These are phyloP conservation scores for Pythium periplocum DNA, from an alignment of 352 stramenopile genomes.

Conservation along the genomic window DNA sequence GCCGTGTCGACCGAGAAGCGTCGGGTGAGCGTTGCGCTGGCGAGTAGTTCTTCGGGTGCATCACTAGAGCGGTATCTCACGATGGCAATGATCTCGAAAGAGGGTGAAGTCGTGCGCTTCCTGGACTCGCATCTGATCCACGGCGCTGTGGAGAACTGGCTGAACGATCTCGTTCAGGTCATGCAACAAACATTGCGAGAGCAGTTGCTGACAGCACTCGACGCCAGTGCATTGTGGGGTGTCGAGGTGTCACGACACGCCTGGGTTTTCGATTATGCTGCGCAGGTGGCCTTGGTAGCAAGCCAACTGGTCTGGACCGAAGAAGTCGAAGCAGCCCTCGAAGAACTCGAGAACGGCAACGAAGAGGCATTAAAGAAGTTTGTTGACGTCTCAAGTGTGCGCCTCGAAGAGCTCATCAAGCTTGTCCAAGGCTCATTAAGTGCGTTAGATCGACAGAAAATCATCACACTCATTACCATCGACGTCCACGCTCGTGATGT, in stretches of 20 bases:
- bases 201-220: constrained; percentile 88
- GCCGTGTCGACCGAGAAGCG: constrained; percentile 1
- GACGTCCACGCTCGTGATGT: constrained; percentile 96
- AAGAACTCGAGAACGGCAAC: constrained; percentile 93
- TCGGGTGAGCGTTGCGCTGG: constrained; percentile 2
- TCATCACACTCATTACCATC: constrained; percentile 97
- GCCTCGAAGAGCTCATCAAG: constrained; percentile 91
- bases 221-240: constrained; percentile 91
- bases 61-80: constrained; percentile 57
- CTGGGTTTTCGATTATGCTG: constrained; percentile 90
- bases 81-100: constrained; percentile 94
- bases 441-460: constrained; percentile 83
- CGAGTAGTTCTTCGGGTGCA: neutral
- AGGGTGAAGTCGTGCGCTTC: constrained; percentile 90
- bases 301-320: constrained; percentile 95
- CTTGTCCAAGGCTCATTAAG: constrained; percentile 86
- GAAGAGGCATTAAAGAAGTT: constrained; percentile 96
- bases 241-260: constrained; percentile 73
- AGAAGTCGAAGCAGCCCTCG: constrained; percentile 86
- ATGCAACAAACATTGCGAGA: constrained; percentile 89
- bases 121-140: constrained; percentile 72
- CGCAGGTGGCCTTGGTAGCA: constrained; percentile 75
- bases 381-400: constrained; percentile 86
- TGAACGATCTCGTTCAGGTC: constrained; percentile 92
- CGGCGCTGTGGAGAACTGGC: constrained; percentile 89